Conservation (phyloP, 495 filamentous ascomycete genomes). For the Podospora appendiculata region DNA sequence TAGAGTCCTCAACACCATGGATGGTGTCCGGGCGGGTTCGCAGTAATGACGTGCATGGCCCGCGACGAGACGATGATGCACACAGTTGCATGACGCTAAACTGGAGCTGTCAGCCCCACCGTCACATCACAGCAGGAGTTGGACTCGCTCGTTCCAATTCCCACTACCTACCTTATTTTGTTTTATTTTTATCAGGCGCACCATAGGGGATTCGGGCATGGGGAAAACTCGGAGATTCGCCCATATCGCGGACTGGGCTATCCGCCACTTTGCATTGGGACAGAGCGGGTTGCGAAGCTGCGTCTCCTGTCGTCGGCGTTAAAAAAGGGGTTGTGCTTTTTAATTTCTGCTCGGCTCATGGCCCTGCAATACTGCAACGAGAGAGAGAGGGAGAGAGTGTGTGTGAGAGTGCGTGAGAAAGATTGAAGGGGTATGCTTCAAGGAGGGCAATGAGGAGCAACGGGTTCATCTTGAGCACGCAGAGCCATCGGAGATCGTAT, state of each 20-base stretch:
- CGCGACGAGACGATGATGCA: background rate
- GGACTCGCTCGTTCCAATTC: background rate
- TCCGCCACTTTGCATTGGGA: background rate
- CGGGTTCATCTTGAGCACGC: too few relatives aligned
- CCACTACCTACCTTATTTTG: background rate
- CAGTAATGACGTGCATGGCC: conserved; percentile 9
- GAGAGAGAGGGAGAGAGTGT: too few relatives aligned
- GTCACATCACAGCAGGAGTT: background rate
- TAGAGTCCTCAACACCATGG: conserved; percentile 38
- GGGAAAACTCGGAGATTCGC: background rate
- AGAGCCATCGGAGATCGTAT: too few relatives aligned
- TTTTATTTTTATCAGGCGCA: background rate
- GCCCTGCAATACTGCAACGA: too few relatives aligned
- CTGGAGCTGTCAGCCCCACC: background rate
- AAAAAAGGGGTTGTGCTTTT: background rate
- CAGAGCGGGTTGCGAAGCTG: background rate
- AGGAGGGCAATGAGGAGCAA: too few relatives aligned
- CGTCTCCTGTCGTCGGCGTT: conserved; percentile 5
- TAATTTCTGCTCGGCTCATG: too few relatives aligned
- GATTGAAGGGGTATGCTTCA: too few relatives aligned
- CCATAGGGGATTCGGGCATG: background rate
- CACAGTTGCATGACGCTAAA: conserved; percentile 3
- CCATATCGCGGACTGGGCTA: too few relatives aligned
- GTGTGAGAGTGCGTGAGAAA: too few relatives aligned
- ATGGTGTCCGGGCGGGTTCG: conserved; percentile 5